Evolutionary conservation across 1,284 basidiomycete genomes (phyloP).

Genomic region (Ceratobasidium sp.): DNA sequence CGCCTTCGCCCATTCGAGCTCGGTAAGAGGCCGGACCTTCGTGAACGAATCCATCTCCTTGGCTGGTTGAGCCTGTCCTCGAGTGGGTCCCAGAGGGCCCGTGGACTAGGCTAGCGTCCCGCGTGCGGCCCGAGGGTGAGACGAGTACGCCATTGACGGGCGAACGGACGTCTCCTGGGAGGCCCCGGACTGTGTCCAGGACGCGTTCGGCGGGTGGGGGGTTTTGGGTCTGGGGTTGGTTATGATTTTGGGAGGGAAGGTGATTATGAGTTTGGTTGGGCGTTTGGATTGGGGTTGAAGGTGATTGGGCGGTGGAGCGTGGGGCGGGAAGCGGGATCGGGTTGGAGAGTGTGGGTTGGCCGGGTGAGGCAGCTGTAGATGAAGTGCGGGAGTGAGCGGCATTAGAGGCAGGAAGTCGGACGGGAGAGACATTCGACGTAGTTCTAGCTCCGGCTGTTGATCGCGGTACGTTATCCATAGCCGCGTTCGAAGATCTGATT

Average conservation of each 20-base stretch:
- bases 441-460: constrained; percentile 4
- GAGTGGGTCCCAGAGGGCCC: background rate
- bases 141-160: background rate
- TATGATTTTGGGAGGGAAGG: background rate
- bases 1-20: background rate
- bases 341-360: constrained; percentile 6
- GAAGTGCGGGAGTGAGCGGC: background rate
- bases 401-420: background rate
- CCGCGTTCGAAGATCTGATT: background rate
- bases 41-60: constrained; percentile 11
- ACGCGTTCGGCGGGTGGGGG: background rate
- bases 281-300: background rate
- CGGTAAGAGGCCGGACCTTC: constrained; percentile 18
- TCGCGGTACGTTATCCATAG: background rate
- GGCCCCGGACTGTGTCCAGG: background rate
- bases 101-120: background rate
- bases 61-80: background rate
- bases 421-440: background rate
- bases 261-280: background rate
- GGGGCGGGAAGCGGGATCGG: background rate
- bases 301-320: background rate
- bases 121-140: constrained; percentile 14
- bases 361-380: too few species aligned
- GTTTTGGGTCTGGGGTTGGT: background rate
- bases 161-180: background rate